phyloP scores from a whole-genome alignment of 2,329 filamentous ascomycete species.

The Diaporthe ampelina region DNA sequence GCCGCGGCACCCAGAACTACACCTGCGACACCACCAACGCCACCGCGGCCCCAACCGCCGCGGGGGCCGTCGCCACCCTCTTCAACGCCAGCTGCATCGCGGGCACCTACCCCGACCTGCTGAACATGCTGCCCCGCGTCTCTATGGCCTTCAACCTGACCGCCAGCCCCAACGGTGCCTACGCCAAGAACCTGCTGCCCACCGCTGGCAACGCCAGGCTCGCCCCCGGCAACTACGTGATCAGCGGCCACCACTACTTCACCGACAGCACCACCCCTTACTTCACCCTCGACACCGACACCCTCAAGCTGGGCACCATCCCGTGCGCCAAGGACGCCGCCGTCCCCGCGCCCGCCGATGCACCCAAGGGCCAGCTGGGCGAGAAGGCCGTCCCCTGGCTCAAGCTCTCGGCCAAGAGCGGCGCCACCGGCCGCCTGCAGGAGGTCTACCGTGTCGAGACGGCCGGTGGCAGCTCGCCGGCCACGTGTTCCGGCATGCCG shows the following conservation, averaged over 20 bases:
- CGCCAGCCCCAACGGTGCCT: slow-evolving; percentile 48
- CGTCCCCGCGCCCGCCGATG: slow-evolving; percentile 72
- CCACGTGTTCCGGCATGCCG: slow-evolving; percentile 76
- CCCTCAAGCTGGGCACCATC: slow-evolving; percentile 69
- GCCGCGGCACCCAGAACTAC: slow-evolving; percentile 94
- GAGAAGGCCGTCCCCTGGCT: slow-evolving; percentile 85
- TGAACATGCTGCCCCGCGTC: slow-evolving; percentile 74
- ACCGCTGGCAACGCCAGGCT: slow-evolving; percentile 48
- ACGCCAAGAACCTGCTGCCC: slow-evolving; percentile 40
- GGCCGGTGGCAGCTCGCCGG: slow-evolving; percentile 82
- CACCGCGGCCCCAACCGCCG: slow-evolving; percentile 71
- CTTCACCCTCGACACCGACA: slow-evolving; percentile 80
- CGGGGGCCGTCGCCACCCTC: slow-evolving; percentile 85
- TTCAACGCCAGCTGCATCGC: slow-evolving; percentile 90
- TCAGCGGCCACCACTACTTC: slow-evolving; percentile 89
- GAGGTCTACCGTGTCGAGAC: slow-evolving; percentile 89
- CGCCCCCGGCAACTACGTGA: slow-evolving; percentile 71
- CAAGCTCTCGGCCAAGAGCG: slow-evolving; percentile 56
- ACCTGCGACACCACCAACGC: slow-evolving; percentile 78
- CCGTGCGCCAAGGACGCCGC: slow-evolving; percentile 73
- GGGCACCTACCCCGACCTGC: slow-evolving; percentile 75
- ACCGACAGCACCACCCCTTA: slow-evolving; percentile 76
- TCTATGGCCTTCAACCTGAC: slow-evolving; percentile 76
- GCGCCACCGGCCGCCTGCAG: slow-evolving; percentile 73
- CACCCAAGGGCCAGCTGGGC: slow-evolving; percentile 71